Evolutionary conservation across 345 rosid genomes (phyloP).

Genomic region (Anastatica hierochuntica): DNA sequence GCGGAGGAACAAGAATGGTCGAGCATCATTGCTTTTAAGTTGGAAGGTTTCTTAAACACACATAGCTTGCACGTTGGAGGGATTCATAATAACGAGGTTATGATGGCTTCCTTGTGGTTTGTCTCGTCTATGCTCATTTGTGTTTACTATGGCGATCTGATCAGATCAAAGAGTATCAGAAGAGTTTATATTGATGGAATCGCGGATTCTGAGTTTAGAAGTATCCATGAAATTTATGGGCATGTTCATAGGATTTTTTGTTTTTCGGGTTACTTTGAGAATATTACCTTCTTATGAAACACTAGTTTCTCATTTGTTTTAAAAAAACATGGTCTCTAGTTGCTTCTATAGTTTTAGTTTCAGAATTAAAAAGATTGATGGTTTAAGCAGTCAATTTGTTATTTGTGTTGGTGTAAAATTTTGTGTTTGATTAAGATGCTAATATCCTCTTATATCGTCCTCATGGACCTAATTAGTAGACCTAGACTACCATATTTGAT

Average conservation of each 20-base stretch:
- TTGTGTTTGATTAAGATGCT: too few relatives aligned
- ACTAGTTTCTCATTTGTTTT: too few relatives aligned
- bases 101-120: not conserved
- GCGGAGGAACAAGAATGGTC: not conserved
- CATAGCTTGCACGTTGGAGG: not conserved
- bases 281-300: not conserved
- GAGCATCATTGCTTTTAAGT: not conserved
- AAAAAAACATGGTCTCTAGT: too few relatives aligned
- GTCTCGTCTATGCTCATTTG: not conserved
- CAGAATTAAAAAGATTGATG: too few relatives aligned
- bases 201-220: not conserved
- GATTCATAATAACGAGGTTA: not conserved
- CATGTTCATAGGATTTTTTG: not conserved
- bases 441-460: too few relatives aligned
- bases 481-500: too few relatives aligned
- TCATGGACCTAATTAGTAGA: too few relatives aligned
- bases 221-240: not conserved
- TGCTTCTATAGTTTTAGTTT: too few relatives aligned
- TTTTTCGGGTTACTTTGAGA: conserved; percentile 5
- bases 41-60: not conserved
- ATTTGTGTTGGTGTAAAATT: too few relatives aligned
- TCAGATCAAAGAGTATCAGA: not conserved
- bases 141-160: not conserved
- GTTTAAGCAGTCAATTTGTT: too few relatives aligned
- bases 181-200: not conserved